Conservation (phyloP, 2,329 filamentous ascomycete species). For the Talaromyces funiculosus region DNA sequence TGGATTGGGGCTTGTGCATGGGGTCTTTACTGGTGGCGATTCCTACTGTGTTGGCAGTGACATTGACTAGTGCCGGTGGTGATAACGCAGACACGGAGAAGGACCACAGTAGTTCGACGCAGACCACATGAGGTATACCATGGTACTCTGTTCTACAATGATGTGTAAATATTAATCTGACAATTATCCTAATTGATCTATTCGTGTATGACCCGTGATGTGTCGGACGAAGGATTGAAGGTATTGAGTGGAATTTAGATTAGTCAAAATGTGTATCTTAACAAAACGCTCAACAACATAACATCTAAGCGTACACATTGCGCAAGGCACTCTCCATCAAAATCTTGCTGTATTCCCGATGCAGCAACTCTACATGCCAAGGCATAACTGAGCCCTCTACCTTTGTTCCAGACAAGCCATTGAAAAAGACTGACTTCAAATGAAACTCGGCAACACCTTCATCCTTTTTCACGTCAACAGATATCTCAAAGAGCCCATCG, state of each 20-base stretch:
- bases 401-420: conserved; percentile 42
- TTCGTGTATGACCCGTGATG: neutral
- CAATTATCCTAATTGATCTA: neutral
- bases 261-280: neutral
- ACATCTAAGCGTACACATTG: conserved; percentile 21
- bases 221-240: too few species aligned
- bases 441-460: conserved; percentile 57
- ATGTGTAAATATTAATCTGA: neutral
- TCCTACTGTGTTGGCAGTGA: conserved; percentile 10
- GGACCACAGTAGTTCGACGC: neutral
- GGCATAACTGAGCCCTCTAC: conserved; percentile 42
- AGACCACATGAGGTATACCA: neutral
- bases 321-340: conserved; percentile 50
- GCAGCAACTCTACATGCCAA: conserved; percentile 44
- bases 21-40: conserved; percentile 9
- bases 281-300: neutral
- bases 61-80: conserved; percentile 4
- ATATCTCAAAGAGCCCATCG: conserved; percentile 64
- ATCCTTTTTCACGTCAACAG: conserved; percentile 54
- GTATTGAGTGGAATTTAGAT: too few species aligned
- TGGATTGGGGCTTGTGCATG: conserved; percentile 11
- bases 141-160: neutral
- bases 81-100: neutral
- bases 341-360: conserved; percentile 53
- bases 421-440: conserved; percentile 61